These are phyloP conservation scores for Fusarium vanettenii DNA, from an alignment of 2,329 filamentous ascomycete genomes.

Conservation along the genomic window DNA sequence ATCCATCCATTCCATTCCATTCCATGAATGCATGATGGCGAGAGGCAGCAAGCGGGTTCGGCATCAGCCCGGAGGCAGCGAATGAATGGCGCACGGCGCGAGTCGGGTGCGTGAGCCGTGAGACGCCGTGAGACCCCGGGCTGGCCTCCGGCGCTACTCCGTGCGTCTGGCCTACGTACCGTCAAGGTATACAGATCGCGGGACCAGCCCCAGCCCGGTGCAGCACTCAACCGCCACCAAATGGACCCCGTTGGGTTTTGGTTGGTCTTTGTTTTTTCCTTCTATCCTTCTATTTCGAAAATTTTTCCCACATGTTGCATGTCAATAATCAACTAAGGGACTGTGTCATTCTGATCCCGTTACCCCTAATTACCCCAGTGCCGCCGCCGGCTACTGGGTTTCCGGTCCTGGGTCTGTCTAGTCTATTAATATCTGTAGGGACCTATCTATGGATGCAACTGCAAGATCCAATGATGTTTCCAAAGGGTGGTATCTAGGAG, in stretches of 20 bases:
- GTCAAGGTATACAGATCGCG: slow-evolving; percentile 20
- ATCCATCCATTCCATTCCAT: background rate
- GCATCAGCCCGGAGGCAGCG: background rate
- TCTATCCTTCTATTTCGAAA: slow-evolving; percentile 23
- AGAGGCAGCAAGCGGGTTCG: background rate
- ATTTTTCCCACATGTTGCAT: background rate
- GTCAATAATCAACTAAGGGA: background rate
- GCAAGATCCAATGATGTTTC: background rate
- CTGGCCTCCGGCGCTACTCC: slow-evolving; percentile 12
- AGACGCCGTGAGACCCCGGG: slow-evolving; percentile 19
- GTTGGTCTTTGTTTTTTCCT: slow-evolving; percentile 31
- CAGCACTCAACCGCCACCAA: slow-evolving; percentile 38
- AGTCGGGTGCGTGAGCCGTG: slow-evolving; percentile 12
- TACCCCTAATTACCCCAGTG: slow-evolving; percentile 28
- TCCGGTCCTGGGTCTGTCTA: background rate
- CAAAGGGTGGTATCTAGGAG: background rate
- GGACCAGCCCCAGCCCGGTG: slow-evolving; percentile 17
- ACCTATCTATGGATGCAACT: background rate
- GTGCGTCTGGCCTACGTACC: slow-evolving; percentile 15
- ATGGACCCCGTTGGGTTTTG: slow-evolving; percentile 36
- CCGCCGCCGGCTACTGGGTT: slow-evolving; percentile 13
- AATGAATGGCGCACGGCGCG: slow-evolving; percentile 1
- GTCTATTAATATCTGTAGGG: background rate
- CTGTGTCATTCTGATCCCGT: slow-evolving; percentile 16
- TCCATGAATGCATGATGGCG: background rate